Conservation (phyloP, 352 stramenopile species). For the Pythium plurisporium region DNA sequence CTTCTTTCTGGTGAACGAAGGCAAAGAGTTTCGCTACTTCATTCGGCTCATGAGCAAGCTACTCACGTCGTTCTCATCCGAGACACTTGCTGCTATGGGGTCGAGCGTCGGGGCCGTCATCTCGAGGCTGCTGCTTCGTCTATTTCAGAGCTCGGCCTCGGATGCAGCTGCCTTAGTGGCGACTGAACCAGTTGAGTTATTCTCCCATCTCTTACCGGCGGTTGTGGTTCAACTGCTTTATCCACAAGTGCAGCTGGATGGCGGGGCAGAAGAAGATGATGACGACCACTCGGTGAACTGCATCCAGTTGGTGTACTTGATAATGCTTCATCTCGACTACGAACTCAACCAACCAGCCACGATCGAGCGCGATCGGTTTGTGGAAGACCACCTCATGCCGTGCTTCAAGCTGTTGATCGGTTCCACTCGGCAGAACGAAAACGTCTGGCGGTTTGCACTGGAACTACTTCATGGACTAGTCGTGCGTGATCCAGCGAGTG, state of each 20-base stretch:
- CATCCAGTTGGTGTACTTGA: slow-evolving; percentile 43
- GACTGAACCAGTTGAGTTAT: slow-evolving; percentile 40
- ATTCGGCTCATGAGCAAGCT: slow-evolving; percentile 62
- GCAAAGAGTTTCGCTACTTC: slow-evolving; percentile 67
- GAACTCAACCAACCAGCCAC: slow-evolving; percentile 2
- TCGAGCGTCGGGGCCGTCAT: slow-evolving; percentile 34
- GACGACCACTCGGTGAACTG: slow-evolving; percentile 36
- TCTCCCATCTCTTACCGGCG: slow-evolving; percentile 46
- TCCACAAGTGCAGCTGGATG: background rate
- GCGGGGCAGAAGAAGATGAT: slow-evolving; percentile 9
- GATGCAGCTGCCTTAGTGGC: slow-evolving; percentile 39
- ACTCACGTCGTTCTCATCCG: slow-evolving; percentile 42
- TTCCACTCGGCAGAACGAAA: slow-evolving; percentile 25
- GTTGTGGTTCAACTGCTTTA: slow-evolving; percentile 29
- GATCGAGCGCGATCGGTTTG: slow-evolving; percentile 22
- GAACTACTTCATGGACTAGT: slow-evolving; percentile 48
- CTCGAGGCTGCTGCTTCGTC: slow-evolving; percentile 33
- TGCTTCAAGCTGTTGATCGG: slow-evolving; percentile 25
- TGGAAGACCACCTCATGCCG: slow-evolving; percentile 43
- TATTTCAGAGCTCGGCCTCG: slow-evolving; percentile 39
- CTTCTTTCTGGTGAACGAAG: slow-evolving; percentile 57
- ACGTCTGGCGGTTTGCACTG: slow-evolving; percentile 41
- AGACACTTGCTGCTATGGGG: slow-evolving; percentile 27
- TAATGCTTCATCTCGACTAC: slow-evolving; percentile 47
- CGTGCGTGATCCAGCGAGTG: slow-evolving; percentile 23